These are phyloP conservation scores for Pichia sp. DNA, from an alignment of 1,139 yeast species.

Conservation along the genomic window DNA sequence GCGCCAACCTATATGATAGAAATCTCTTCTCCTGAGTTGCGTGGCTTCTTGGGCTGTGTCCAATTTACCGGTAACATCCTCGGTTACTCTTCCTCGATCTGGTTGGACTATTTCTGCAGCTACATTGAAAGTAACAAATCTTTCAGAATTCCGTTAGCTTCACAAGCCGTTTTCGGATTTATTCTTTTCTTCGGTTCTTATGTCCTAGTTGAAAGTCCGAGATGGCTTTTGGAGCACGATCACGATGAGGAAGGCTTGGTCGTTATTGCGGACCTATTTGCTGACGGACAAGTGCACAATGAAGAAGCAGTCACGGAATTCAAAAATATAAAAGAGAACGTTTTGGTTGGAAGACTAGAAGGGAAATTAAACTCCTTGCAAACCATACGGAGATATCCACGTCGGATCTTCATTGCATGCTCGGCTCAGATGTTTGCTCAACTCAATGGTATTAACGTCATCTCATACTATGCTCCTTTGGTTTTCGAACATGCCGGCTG, in stretches of 20 bases:
- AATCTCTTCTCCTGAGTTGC: constrained; percentile 80
- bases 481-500: constrained; percentile 95
- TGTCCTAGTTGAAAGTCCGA: constrained; percentile 79
- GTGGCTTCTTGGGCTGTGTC: constrained; percentile 86
- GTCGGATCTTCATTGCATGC: constrained; percentile 81
- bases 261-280: constrained; percentile 73
- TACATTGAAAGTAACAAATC: constrained; percentile 52
- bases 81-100: constrained; percentile 81
- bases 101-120: constrained; percentile 85
- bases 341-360: constrained; percentile 68
- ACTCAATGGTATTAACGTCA: constrained; percentile 87
- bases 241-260: constrained; percentile 84
- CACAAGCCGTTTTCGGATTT: constrained; percentile 74
- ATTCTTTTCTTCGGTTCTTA: constrained; percentile 68
- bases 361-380: constrained; percentile 70
- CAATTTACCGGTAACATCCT: constrained; percentile 89
- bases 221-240: constrained; percentile 86
- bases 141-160: constrained; percentile 76
- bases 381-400: constrained; percentile 65
- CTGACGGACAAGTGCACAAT: constrained; percentile 55
- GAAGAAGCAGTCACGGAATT: constrained; percentile 63
- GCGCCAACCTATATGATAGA: constrained; percentile 95
- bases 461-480: constrained; percentile 88
- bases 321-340: constrained; percentile 76
- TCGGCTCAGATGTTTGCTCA: constrained; percentile 91